phyloP scores from a whole-genome alignment of 345 rosid genomes.

The Gossypium raimondii region DNA sequence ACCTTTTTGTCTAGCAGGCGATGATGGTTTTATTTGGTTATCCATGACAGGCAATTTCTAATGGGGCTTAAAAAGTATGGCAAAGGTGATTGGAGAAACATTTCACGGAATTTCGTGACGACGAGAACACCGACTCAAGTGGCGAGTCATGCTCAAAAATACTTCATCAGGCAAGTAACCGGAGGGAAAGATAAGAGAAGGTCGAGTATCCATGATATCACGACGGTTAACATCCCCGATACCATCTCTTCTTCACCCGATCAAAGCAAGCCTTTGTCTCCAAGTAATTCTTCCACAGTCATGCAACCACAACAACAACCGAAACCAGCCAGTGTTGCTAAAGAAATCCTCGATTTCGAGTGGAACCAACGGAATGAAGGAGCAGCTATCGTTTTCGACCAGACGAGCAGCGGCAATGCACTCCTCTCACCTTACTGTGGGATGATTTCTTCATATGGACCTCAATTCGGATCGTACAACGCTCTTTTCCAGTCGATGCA shows the following conservation, averaged over 20 bases:
- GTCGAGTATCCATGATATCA: conserved; percentile 97
- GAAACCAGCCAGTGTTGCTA: conserved; percentile 17
- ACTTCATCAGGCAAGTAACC: conserved; percentile 81
- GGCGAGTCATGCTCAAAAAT: conserved; percentile 98
- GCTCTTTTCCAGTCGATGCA: conserved; percentile 39
- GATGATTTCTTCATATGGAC: conserved; percentile 47
- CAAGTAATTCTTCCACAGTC: conserved; percentile 38
- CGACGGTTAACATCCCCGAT: conserved; percentile 67
- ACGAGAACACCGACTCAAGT: conserved; percentile 95
- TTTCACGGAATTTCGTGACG: conserved; percentile 81
- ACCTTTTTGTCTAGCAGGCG: background rate
- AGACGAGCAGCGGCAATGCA: conserved; percentile 26
- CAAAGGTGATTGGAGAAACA: conserved; percentile 98
- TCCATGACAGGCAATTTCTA: conserved; percentile 70
- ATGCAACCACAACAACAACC: conserved; percentile 30
- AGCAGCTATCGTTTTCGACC: conserved; percentile 34
- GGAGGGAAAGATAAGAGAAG: conserved; percentile 96
- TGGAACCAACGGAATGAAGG: conserved; percentile 39
- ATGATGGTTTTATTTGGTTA: conserved; percentile 17
- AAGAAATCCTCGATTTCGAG: conserved; percentile 29
- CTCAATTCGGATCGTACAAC: conserved; percentile 49
- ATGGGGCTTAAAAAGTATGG: conserved; percentile 93
- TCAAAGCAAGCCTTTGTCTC: conserved; percentile 28
- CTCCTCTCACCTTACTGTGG: conserved; percentile 45
- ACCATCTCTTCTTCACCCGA: conserved; percentile 41